Percentiles rank a stretch among this genome's conserved stretches.
phyloP scores from a whole-genome alignment of 1,284 basidiomycete species.

The Fomes fomentarius region DNA sequence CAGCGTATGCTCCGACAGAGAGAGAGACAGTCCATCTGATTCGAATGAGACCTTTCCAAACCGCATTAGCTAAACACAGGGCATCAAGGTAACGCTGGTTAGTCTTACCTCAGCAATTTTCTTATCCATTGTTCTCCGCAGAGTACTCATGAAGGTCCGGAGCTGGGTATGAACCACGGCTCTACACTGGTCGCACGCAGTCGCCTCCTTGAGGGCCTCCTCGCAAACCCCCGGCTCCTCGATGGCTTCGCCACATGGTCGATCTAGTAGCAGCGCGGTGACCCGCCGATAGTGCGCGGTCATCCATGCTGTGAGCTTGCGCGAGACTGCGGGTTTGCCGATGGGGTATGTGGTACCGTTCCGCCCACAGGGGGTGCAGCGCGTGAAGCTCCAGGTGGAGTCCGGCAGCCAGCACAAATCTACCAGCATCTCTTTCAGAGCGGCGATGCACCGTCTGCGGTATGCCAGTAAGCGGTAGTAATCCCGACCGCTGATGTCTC shows the following conservation, averaged over 20 bases:
- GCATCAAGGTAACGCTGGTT: too few relatives aligned
- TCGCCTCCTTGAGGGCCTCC: background rate
- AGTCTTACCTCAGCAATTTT: background rate
- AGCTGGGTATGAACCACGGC: background rate
- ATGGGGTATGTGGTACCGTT: background rate
- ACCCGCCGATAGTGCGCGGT: background rate
- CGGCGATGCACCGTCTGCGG: constrained; percentile 1
- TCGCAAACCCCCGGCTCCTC: background rate
- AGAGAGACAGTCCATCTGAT: too few relatives aligned
- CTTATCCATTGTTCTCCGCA: background rate
- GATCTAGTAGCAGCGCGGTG: background rate
- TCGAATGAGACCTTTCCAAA: too few relatives aligned
- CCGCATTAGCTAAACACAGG: too few relatives aligned
- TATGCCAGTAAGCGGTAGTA: constrained; percentile 15
- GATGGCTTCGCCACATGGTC: background rate
- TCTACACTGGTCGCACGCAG: background rate
- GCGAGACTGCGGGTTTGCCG: background rate
- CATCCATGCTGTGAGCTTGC: background rate
- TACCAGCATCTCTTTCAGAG: background rate
- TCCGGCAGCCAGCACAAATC: background rate
- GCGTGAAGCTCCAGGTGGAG: background rate
- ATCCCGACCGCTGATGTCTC: constrained; percentile 5
- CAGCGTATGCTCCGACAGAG: too few relatives aligned
- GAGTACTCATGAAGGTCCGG: background rate
- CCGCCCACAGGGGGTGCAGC: background rate